Conservation (phyloP, 139 green algal species). For the Chlamydomonas sp. region DNA sequence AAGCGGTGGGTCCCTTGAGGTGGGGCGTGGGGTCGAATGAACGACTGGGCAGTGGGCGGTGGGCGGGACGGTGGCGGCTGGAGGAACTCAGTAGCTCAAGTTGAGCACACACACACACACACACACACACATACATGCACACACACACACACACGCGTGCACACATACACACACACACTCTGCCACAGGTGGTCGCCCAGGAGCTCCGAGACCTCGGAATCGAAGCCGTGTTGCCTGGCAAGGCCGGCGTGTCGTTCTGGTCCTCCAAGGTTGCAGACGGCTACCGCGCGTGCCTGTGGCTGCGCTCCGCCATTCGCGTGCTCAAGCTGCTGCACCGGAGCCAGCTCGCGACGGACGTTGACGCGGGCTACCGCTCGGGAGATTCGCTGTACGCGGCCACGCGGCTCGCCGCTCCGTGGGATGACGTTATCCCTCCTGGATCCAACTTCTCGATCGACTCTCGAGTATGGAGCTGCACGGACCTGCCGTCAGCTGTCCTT, state of each 20-base stretch:
- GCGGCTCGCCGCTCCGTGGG: not conserved
- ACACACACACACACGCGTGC: no score
- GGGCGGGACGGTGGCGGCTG: no score
- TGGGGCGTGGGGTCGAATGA: no score
- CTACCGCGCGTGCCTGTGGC: not conserved
- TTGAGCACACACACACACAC: no score
- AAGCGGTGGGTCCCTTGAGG: no score
- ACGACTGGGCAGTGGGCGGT: no score
- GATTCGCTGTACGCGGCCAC: conserved; percentile 9
- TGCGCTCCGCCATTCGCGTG: conserved; percentile 1
- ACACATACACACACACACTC: not conserved
- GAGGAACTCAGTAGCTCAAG: not conserved
- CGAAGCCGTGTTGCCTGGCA: not conserved
- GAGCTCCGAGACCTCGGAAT: conserved; percentile 6
- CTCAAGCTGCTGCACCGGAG: not conserved
- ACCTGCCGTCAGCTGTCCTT: not conserved
- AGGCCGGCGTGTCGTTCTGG: conserved; percentile 2
- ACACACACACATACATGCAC: no score
- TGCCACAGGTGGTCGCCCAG: not conserved
- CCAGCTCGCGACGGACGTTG: not conserved
- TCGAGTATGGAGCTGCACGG: conserved; percentile 5
- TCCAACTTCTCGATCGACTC: not conserved
- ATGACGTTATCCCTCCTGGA: conserved; percentile 2
- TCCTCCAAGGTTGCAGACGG: not conserved
- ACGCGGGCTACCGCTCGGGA: not conserved